Percentiles rank a stretch among this genome's conserved stretches.
Evolutionary conservation across 2,329 filamentous ascomycete species (phyloP).

Genomic region (Colletotrichum lentis): DNA sequence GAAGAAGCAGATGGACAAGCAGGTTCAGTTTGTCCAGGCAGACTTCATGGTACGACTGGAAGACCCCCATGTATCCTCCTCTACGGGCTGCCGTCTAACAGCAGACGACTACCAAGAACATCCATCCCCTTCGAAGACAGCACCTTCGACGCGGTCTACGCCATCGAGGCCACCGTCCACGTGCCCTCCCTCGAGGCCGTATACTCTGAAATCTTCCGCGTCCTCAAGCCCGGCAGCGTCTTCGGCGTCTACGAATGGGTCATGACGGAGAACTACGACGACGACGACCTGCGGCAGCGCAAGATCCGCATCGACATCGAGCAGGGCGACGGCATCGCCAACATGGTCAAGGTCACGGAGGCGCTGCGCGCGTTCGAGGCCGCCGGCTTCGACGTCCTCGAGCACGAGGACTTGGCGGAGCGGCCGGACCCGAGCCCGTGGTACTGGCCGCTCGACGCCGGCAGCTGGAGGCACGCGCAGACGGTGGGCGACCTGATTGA

Average conservation of each 20-base stretch:
- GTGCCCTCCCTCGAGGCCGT: slow-evolving; percentile 90
- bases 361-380: slow-evolving; percentile 83
- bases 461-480: slow-evolving; percentile 80
- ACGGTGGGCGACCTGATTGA: slow-evolving; percentile 75
- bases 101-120: slow-evolving; percentile 3
- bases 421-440: slow-evolving; percentile 79
- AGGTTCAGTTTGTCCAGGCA: slow-evolving; percentile 89
- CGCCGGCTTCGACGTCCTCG: slow-evolving; percentile 84
- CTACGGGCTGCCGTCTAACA: rapidly evolving
- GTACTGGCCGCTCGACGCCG: slow-evolving; percentile 84
- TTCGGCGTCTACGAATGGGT: slow-evolving; percentile 99
- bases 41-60: slow-evolving; percentile 82
- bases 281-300: slow-evolving; percentile 84
- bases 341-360: slow-evolving; percentile 91
- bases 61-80: rapidly evolving
- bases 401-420: slow-evolving; percentile 86
- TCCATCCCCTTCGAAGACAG: slow-evolving; percentile 77
- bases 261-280: slow-evolving; percentile 96
- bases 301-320: slow-evolving; percentile 94
- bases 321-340: slow-evolving; percentile 94
- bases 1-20: slow-evolving; percentile 80
- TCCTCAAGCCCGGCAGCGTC: slow-evolving; percentile 92
- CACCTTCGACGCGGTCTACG: slow-evolving; percentile 93
- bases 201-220: slow-evolving; percentile 93
- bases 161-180: slow-evolving; percentile 96